Conservation (phyloP, 352 stramenopile species). For the Hyaloperonospora brassicae region DNA sequence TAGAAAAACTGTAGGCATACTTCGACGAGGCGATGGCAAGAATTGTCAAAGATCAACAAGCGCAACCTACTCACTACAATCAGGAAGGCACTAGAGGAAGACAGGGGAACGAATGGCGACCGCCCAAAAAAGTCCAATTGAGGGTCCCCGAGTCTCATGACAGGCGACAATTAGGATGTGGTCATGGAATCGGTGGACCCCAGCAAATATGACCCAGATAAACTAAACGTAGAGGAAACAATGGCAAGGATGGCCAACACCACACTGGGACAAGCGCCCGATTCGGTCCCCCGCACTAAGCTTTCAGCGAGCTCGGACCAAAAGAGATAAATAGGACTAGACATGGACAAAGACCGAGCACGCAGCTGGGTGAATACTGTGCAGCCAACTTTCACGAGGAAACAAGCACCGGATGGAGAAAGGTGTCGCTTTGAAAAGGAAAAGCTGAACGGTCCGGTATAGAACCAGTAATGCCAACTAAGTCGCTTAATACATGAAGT, state of each 20-base stretch:
- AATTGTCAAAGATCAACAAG: neutral
- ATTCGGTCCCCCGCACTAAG: neutral
- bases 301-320: too few species aligned
- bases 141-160: neutral
- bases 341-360: neutral
- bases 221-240: neutral
- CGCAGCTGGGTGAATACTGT: neutral
- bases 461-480: conserved; percentile 4
- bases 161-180: neutral
- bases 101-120: neutral
- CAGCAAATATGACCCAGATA: neutral
- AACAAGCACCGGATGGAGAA: neutral
- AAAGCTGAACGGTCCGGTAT: neutral
- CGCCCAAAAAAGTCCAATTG: neutral
- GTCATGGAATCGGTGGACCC: neutral
- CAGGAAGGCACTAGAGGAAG: neutral
- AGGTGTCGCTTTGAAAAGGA: neutral
- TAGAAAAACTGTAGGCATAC: neutral
- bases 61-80: neutral
- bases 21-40: neutral
- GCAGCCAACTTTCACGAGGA: neutral
- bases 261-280: neutral
- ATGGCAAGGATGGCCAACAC: neutral
- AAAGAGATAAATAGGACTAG: too few species aligned
- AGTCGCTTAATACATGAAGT: neutral